Evolutionary conservation across 352 stramenopile genomes (phyloP), one percentile per base, ranked within the genome.

Genomic region (Phytophthora lateralis): DNA sequence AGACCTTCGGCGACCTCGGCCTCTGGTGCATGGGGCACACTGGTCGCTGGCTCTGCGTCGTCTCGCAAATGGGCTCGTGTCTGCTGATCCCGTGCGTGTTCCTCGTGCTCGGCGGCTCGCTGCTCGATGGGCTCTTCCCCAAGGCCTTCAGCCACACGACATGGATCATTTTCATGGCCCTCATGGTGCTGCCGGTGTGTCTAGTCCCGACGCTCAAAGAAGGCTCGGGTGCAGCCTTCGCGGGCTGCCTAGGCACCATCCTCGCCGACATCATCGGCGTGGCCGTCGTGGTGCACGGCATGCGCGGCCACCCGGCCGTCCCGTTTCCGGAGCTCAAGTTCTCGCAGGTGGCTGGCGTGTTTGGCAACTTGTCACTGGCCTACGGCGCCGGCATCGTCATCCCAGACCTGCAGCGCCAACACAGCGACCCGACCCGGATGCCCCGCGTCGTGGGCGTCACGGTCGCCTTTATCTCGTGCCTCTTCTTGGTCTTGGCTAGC

Each of bases 401-500:
- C 30, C 47, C 47, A 11, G 47, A 55, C 32, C 18, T 55, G 12
- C 47, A 55, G 18, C 47, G 47, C 6, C 47, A 55, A n/a, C 47
- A 55, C 47, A 55, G 47, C 32, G 47, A 55, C 32, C 47, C 47
- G 30, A 55, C 30, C 18, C 47, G 47, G 29, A 55, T 55, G 47
- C 47, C 47, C 0, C 47, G 47, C 6, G 47, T 55, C 4, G 47
- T 55, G 5, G 47, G 47, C 17, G 47, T 55, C 17, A 55, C 47
- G 11, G 47, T 55, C 17, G 47, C 29, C 17, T 55, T 78, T 38
- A 59, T 78, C 34, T 73, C 66, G 38, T 37, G 32, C 8, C 55
- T 76, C 32, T 75, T 76, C 65, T 39, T 72, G 34, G 54, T 58
- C 27, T 46, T 78, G 53, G 53, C 72, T 21, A 65, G 41, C 35